Conservation (phyloP, 1,284 basidiomycete genomes). For the Fomes fomentarius region DNA sequence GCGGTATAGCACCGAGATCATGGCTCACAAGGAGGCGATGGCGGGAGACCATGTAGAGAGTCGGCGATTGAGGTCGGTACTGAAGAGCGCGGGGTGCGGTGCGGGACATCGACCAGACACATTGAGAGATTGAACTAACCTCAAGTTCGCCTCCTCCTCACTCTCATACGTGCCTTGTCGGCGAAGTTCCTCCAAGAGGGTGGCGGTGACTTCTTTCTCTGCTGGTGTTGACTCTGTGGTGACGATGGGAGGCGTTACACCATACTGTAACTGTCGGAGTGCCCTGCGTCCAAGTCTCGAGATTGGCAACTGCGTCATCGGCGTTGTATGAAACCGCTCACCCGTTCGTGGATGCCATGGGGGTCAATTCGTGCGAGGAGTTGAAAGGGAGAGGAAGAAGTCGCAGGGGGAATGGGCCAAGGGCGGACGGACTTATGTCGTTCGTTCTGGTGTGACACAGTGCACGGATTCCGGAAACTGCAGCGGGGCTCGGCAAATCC, state of each 20-base stretch:
- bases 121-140: constrained; percentile 67
- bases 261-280: constrained; percentile 48
- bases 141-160: constrained; percentile 85
- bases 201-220: constrained; percentile 81
- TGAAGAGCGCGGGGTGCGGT: too few species aligned
- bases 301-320: not conserved
- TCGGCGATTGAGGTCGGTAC: not conserved
- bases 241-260: constrained; percentile 92
- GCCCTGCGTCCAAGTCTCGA: constrained; percentile 4
- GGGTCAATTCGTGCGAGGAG: not conserved
- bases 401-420: not conserved
- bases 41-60: too few species aligned
- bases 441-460: constrained; percentile 19
- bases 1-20: too few species aligned
- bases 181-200: constrained; percentile 88
- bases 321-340: constrained; percentile 1
- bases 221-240: constrained; percentile 70
- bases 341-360: constrained; percentile 21
- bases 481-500: constrained; percentile 20
- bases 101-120: not conserved
- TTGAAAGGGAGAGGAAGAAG: not conserved
- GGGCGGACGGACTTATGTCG: constrained; percentile 11
- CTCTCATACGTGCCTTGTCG: constrained; percentile 89
- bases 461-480: constrained; percentile 16
- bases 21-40: too few species aligned